Percentiles rank a stretch among this genome's conserved stretches.
phyloP scores from a whole-genome alignment of 208 protist species.

The Porcisia hertigi region DNA sequence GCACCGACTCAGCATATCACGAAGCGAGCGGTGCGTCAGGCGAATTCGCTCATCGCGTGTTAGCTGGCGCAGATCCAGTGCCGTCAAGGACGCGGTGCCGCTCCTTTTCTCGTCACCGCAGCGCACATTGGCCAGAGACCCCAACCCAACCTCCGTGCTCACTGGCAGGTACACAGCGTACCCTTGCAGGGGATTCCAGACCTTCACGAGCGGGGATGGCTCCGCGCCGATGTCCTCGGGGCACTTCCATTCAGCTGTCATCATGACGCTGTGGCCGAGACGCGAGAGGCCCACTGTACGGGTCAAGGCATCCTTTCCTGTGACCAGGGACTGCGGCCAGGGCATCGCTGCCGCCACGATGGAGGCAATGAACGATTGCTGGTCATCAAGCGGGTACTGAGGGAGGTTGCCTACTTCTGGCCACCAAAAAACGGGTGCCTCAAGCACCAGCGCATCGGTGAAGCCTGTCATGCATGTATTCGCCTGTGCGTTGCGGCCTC shows the following conservation, averaged over 20 bases:
- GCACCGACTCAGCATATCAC: background rate
- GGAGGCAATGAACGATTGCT: slow-evolving; percentile 51
- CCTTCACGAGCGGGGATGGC: slow-evolving; percentile 16
- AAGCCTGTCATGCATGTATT: slow-evolving; percentile 33
- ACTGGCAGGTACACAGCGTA: slow-evolving; percentile 19
- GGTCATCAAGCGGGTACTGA: slow-evolving; percentile 41
- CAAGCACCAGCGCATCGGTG: slow-evolving; percentile 59
- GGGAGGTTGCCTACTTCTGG: slow-evolving; percentile 44
- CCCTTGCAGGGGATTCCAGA: slow-evolving; percentile 51
- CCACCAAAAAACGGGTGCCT: slow-evolving; percentile 68
- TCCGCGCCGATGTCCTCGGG: slow-evolving; percentile 2
- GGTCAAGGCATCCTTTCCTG: background rate
- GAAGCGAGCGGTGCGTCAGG: slow-evolving; percentile 15
- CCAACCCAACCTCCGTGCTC: slow-evolving; percentile 13
- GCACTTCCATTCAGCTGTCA: slow-evolving; percentile 41
- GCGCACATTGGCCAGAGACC: background rate
- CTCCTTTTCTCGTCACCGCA: background rate
- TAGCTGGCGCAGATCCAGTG: slow-evolving; percentile 16
- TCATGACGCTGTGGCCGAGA: slow-evolving; percentile 54
- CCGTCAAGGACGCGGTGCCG: background rate
- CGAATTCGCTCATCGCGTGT: slow-evolving; percentile 15
- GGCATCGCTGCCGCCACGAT: slow-evolving; percentile 35
- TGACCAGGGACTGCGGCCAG: background rate
- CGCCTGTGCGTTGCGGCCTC: background rate
- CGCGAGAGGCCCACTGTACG: slow-evolving; percentile 49